Percentiles rank a stretch among this genome's conserved stretches.
phyloP scores from a whole-genome alignment of 768 basidiomycete genomes.

The Mycena alexandri region DNA sequence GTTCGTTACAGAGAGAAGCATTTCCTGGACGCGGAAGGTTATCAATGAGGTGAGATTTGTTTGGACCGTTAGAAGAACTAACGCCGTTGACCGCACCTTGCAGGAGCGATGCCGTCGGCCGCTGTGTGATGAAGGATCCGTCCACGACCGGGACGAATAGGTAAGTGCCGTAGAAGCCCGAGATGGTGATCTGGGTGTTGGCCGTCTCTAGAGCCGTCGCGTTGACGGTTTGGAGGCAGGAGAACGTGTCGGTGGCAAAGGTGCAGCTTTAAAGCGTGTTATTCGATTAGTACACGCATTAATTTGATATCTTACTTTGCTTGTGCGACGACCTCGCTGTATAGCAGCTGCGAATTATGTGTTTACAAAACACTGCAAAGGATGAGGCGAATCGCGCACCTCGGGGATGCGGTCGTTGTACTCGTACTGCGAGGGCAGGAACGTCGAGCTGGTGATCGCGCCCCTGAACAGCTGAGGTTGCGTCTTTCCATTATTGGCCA shows the following conservation, averaged over 20 bases:
- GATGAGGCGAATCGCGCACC: constrained; percentile 16
- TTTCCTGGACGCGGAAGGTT: constrained; percentile 46
- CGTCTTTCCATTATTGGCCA: constrained; percentile 49
- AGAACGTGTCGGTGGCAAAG: constrained; percentile 38
- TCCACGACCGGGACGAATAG: constrained; percentile 48
- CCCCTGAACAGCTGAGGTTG: constrained; percentile 47
- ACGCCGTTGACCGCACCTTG: constrained; percentile 50
- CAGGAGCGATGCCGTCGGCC: constrained; percentile 45
- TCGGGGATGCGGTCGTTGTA: constrained; percentile 49
- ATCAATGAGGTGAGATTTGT: too few species aligned
- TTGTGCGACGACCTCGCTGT: constrained; percentile 35
- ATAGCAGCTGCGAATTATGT: constrained; percentile 8
- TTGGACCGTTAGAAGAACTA: constrained; percentile 4
- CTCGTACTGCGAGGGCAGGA: constrained; percentile 49
- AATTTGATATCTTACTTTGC: constrained; percentile 36
- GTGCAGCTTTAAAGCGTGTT: constrained; percentile 35
- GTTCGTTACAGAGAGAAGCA: constrained; percentile 41
- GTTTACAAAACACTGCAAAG: background rate
- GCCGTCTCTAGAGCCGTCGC: constrained; percentile 38
- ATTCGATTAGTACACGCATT: background rate
- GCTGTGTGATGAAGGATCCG: constrained; percentile 49
- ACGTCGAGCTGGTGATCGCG: constrained; percentile 51
- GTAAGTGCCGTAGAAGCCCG: constrained; percentile 44
- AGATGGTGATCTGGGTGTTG: constrained; percentile 36
- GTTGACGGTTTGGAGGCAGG: constrained; percentile 46